Evolutionary conservation across 306 rosid genomes (phyloP), one percentile per base, ranked within the genome.

Genomic region (Casuarina glauca): DNA sequence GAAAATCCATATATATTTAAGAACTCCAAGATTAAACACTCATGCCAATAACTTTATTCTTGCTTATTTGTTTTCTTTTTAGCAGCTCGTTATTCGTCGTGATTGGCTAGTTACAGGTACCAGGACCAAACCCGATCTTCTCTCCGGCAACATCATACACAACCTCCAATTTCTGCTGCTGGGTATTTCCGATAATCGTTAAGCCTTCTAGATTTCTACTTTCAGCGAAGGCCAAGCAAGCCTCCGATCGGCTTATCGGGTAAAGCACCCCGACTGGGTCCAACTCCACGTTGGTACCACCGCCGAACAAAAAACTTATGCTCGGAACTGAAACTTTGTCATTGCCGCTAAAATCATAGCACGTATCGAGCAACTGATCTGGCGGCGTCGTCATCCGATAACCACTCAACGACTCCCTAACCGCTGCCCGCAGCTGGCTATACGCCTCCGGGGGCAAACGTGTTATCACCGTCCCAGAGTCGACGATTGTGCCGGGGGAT

Each of bases 391-490:
- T 86, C 2, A 5, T 0, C 0, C 87, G 87, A 60, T 91, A 93
- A 58, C 45, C 69, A 0, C 82, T 3, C 97, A 93, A 89, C 4
- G 69, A 83, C 2, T 44, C 32, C 9, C 70, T 68, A 62, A 93
- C 89, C 2, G 69, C 82, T 9, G 52, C 39, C 4, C 80, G 81
- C 73, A 93, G 72, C 9, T 84, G 49, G 0, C 19, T 5, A 55
- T 93, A 93, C 1, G 90, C 97, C 1, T 78, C 77, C 0, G 94
- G 90, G 0, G 93, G 94, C 49, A 93, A 71, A 7, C 91, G 83
- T 0, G 94, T 54, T 74, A 93, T 87, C 3, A 91, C 94, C 3
- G 97, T 91, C 36, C 96, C 97, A 4, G 97, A 89, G 76, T 93
- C 96, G 3, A 93, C 88, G 26, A 93, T 82, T 10, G 85, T 63